Percentiles rank a stretch among this genome's conserved stretches.
These are phyloP conservation scores for Jatropha curcas DNA, from an alignment of 345 rosid genomes.

Conservation along the genomic window DNA sequence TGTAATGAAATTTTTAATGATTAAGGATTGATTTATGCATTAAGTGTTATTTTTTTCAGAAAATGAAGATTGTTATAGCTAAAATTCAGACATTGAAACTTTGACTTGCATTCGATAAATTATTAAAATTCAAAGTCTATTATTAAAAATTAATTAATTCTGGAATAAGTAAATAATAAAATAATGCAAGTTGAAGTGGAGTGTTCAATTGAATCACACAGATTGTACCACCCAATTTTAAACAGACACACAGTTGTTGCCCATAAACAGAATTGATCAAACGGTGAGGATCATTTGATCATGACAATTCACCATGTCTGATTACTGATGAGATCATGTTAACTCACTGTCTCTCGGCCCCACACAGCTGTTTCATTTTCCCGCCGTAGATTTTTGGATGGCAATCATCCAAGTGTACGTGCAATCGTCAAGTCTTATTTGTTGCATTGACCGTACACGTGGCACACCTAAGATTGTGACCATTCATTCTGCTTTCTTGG, in stretches of 20 bases:
- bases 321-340: conserved; percentile 15
- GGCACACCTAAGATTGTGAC: conserved; percentile 23
- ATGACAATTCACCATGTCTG: conserved; percentile 18
- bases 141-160: too few species aligned
- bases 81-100: too few species aligned
- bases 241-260: background rate
- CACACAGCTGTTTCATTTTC: background rate
- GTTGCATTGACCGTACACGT: conserved; percentile 31
- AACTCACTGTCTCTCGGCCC: background rate
- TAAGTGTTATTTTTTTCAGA: too few species aligned
- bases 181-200: too few species aligned
- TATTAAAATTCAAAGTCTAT: too few species aligned
- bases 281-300: conserved; percentile 22
- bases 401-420: background rate
- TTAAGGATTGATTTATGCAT: too few species aligned
- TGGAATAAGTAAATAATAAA: too few species aligned
- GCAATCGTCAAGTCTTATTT: conserved; percentile 4
- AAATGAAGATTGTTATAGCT: too few species aligned
- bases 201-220: background rate
- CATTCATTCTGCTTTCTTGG: conserved; percentile 9
- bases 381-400: conserved; percentile 26
- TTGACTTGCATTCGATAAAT: too few species aligned
- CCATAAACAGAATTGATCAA: background rate
- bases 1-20: too few species aligned
- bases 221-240: background rate